A percentile compares a stretch with the other conserved stretches of the same genome.
Evolutionary conservation across 2,329 filamentous ascomycete genomes (phyloP).

Genomic region (Aspergillus transmontanensis): DNA sequence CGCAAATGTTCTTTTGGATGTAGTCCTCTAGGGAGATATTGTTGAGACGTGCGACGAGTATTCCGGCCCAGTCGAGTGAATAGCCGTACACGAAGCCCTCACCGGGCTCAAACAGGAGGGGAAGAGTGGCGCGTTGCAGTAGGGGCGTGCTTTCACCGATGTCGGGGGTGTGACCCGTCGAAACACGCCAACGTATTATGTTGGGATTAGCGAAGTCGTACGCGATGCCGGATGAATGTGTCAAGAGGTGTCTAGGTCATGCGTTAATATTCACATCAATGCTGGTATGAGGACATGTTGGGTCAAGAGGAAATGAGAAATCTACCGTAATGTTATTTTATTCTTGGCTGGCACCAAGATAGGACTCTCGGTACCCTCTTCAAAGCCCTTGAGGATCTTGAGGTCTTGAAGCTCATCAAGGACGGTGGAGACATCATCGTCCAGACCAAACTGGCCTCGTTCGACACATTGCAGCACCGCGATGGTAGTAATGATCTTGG

Average conservation of each 20-base stretch:
- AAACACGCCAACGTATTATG: too few species aligned
- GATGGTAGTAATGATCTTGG: neutral
- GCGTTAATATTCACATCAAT: too few species aligned
- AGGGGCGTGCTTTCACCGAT: too few species aligned
- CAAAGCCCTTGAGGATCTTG: neutral
- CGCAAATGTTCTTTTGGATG: neutral
- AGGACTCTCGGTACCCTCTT: neutral
- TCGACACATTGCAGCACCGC: neutral
- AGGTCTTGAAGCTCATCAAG: neutral
- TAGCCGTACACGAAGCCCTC: slow-evolving; percentile 1
- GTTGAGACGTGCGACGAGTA: neutral
- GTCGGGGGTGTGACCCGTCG: neutral
- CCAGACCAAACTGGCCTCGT: neutral
- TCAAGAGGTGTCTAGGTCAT: too few species aligned
- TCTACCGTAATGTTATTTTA: too few species aligned
- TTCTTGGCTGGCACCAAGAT: too few species aligned
- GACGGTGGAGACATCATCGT: neutral
- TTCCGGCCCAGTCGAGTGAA: neutral
- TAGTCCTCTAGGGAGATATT: neutral
- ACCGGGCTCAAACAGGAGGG: slow-evolving; percentile 1
- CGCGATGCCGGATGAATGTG: too few species aligned
- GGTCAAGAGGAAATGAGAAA: too few species aligned
- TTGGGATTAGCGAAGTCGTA: too few species aligned
- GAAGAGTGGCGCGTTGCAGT: neutral
- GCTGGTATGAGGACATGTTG: too few species aligned